These are phyloP conservation scores for Macaranga tanarius DNA, from an alignment of 441 rosid genomes.

Conservation along the genomic window DNA sequence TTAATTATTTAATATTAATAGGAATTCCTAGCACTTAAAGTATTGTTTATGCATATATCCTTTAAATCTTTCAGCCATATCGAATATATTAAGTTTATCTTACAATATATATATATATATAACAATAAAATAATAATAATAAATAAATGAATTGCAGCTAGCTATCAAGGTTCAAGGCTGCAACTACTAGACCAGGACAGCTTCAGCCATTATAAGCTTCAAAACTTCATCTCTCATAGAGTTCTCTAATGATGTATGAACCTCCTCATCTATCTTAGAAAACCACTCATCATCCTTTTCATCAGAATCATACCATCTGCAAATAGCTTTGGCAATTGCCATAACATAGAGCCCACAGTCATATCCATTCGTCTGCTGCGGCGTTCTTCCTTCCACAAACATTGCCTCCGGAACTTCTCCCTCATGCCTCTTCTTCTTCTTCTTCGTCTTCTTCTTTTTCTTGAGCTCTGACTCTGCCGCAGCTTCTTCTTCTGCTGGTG, in stretches of 20 bases:
- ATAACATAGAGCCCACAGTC: slow-evolving; percentile 3
- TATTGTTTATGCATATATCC: no score
- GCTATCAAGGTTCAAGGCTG: no score
- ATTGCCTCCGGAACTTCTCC: neutral
- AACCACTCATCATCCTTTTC: neutral
- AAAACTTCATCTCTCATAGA: neutral
- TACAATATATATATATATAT: no score
- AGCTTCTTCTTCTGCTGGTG: neutral
- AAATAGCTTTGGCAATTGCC: neutral
- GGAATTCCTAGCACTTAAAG: no score
- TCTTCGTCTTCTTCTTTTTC: neutral
- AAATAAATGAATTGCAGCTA: no score
- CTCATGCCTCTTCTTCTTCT: neutral
- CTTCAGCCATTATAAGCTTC: neutral
- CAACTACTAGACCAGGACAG: neutral
- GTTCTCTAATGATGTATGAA: neutral
- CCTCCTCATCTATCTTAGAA: neutral
- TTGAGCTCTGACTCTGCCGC: neutral
- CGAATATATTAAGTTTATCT: no score
- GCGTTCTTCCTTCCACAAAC: neutral
- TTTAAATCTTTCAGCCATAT: no score
- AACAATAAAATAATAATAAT: no score
- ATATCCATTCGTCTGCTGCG: neutral
- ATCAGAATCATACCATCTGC: neutral
- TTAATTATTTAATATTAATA: no score